Conservation (phyloP, 768 basidiomycete genomes). For the Tulasnella sp. region DNA sequence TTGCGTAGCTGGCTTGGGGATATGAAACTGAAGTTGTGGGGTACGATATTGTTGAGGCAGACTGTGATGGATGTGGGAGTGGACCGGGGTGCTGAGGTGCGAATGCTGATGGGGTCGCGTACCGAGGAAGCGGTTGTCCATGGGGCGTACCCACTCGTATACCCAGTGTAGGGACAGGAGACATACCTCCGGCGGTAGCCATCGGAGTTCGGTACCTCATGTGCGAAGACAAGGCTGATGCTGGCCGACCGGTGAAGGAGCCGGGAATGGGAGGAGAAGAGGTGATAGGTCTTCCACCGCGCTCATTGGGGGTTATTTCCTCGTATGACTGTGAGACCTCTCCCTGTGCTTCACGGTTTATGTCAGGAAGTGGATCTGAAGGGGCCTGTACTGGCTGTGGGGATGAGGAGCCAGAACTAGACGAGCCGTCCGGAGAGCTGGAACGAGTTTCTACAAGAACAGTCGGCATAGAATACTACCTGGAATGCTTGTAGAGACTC, state of each 20-base stretch:
- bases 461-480: too few species aligned
- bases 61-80: conserved; percentile 4
- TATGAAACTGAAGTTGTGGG: conserved; percentile 7
- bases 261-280: conserved; percentile 12
- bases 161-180: conserved; percentile 37
- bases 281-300: background rate
- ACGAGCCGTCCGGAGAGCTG: conserved; percentile 49
- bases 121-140: conserved; percentile 58
- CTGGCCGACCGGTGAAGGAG: conserved; percentile 36
- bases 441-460: background rate
- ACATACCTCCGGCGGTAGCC: conserved; percentile 48
- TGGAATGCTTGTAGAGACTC: conserved; percentile 1
- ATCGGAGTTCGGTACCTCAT: conserved; percentile 66
- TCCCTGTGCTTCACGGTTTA: conserved; percentile 11
- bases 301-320: conserved; percentile 9
- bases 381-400: conserved; percentile 10
- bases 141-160: conserved; percentile 41
- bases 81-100: conserved; percentile 1
- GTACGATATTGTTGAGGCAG: conserved; percentile 10
- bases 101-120: conserved; percentile 67
- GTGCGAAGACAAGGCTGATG: conserved; percentile 67
- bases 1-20: background rate
- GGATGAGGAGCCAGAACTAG: conserved; percentile 48
- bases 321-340: conserved; percentile 22
- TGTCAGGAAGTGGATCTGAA: background rate